Evolutionary conservation across 169 alveolate species (phyloP).

Genomic region (Besnoitia besnoiti): DNA sequence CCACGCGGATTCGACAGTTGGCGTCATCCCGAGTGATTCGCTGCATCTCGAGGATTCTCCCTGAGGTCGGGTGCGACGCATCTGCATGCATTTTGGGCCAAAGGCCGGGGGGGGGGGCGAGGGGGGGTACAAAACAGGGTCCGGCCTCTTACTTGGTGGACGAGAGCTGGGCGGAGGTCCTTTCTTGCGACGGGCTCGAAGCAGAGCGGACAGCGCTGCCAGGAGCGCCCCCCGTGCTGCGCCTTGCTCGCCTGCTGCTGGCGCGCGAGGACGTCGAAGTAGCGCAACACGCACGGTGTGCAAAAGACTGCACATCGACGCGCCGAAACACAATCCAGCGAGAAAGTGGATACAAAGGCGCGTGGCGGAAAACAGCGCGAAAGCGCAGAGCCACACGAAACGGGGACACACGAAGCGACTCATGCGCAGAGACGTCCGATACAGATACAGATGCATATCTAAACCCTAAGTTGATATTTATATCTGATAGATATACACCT

Average conservation of each 20-base stretch:
- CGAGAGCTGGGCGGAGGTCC: conserved; percentile 10
- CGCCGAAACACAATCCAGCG: not conserved
- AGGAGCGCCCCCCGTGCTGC: not conserved
- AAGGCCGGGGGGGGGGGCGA: too few relatives aligned
- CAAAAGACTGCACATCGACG: conserved; percentile 9
- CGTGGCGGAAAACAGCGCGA: not conserved
- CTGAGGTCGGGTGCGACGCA: too few relatives aligned
- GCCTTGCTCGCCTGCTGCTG: not conserved
- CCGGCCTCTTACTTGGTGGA: not conserved
- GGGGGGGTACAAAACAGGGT: too few relatives aligned
- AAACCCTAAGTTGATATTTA: too few relatives aligned
- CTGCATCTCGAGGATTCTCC: too few relatives aligned
- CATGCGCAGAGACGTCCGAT: too few relatives aligned
- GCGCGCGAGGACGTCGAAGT: not conserved
- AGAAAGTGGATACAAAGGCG: not conserved
- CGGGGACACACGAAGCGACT: not conserved
- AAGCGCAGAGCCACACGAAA: not conserved
- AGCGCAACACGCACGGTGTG: conserved; percentile 26
- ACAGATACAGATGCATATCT: too few relatives aligned
- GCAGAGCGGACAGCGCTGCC: conserved; percentile 40
- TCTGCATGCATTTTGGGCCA: too few relatives aligned
- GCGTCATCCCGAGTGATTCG: too few relatives aligned
- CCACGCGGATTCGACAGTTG: too few relatives aligned
- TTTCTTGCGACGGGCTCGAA: conserved; percentile 6
- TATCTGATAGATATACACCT: too few relatives aligned